Evolutionary conservation across 257 asterid species (phyloP), one percentile per base, ranked within the genome.

Genomic region (Ballota nigra): DNA sequence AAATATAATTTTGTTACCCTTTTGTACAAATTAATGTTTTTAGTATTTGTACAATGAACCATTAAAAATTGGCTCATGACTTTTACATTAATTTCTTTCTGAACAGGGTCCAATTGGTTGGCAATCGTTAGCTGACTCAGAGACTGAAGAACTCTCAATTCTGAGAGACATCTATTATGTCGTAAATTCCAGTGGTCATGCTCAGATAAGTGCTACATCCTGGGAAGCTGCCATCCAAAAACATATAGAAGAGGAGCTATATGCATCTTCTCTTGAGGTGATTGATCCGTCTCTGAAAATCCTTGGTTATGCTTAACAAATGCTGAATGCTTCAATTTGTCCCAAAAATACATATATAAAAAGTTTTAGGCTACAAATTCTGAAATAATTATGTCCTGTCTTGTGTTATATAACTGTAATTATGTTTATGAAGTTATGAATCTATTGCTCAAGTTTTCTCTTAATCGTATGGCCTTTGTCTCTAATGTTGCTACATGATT

Each of bases 221-320:
- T 95, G 99, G 99, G 99, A 95, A 86, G 90, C 89, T 77, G 89
- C 95, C 53, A 87, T 95, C 79, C 97, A 95, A 63, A 89, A 84
- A 75, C 97, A 89, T 79, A 83, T 94, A 73, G 98, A 89, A 77
- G 92, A 86, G 83, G 98, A 95, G 77, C 87, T 95, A 68, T 86
- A 84, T 85, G 89, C 89, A 68, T 85, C 98, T 82, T 91, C 98
- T 28, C 74, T 89, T 36, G 86, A 92, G 97, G 99, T 89, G 75
- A 69, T 63, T 67, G 49, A 31, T 74, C 45, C 68, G 61, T 34
- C 22, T 34, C 60, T n/a, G 34, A 60, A 63, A 45, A 22, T 40
- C 24, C 56, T 58, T 22, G 66, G 69, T 73, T 45, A 38, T 66
- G 72, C 73, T 64, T 66, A 57, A 16, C 58, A 19, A 29, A 45